Evolutionary conservation across 2,329 filamentous ascomycete genomes (phyloP).

Genomic region (Diaporthe vaccinii): DNA sequence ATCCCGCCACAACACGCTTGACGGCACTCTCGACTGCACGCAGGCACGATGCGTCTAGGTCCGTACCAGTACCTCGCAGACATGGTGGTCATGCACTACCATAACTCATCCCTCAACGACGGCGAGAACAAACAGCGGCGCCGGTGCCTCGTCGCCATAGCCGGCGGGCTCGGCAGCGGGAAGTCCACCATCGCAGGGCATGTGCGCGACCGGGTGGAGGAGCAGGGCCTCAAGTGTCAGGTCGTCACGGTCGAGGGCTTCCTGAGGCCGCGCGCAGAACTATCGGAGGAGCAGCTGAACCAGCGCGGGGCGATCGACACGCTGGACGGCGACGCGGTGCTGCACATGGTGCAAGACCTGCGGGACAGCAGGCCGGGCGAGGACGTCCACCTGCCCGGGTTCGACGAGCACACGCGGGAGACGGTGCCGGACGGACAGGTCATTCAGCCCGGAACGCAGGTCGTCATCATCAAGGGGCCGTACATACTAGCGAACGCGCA

Average conservation of each 20-base stretch:
- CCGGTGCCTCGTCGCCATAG: constrained; percentile 17
- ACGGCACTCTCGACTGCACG: not conserved
- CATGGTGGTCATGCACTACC: constrained; percentile 28
- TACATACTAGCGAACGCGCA: constrained; percentile 16
- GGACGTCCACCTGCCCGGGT: constrained; percentile 3
- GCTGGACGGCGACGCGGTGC: constrained; percentile 25
- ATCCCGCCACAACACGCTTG: not conserved
- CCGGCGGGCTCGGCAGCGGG: constrained; percentile 19
- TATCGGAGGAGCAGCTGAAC: constrained; percentile 5
- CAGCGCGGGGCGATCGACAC: constrained; percentile 21
- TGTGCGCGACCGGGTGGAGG: constrained; percentile 17
- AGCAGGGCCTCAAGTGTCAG: constrained; percentile 16
- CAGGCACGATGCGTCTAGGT: not conserved
- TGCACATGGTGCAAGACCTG: constrained; percentile 19
- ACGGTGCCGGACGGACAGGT: not conserved
- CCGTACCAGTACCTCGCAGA: constrained; percentile 17
- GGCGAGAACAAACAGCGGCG: not conserved
- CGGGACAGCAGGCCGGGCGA: constrained; percentile 3
- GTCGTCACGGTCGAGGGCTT: constrained; percentile 15
- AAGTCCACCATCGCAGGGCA: constrained; percentile 21
- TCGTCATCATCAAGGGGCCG: constrained; percentile 28
- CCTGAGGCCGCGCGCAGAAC: not conserved
- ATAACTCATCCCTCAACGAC: constrained; percentile 8
- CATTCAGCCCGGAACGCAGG: not conserved
- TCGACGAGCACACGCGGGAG: constrained; percentile 26